Percentiles rank a stretch among this genome's conserved stretches.
Conservation (phyloP, 1,139 yeast genomes). For the Diutina pseudorugosa region DNA sequence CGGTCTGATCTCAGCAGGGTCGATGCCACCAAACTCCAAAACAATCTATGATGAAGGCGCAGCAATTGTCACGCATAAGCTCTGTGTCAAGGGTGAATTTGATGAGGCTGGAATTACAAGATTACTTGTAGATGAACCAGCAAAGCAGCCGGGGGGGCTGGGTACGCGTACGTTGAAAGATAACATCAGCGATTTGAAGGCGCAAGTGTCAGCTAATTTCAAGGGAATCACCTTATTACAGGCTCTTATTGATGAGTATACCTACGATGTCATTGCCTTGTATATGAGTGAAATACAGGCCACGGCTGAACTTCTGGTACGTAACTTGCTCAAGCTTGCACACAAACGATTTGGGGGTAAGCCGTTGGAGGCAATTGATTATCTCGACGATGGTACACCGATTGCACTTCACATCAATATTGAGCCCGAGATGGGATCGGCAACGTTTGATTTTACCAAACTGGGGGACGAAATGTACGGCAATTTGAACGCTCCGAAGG, state of each 20-base stretch:
- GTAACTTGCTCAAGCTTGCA: slow-evolving; percentile 28
- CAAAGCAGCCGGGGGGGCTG: slow-evolving; percentile 43
- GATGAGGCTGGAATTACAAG: slow-evolving; percentile 38
- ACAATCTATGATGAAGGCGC: slow-evolving; percentile 58
- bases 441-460: slow-evolving; percentile 46
- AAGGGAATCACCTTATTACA: slow-evolving; percentile 44
- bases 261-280: slow-evolving; percentile 36
- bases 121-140: slow-evolving; percentile 39
- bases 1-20: slow-evolving; percentile 56
- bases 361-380: slow-evolving; percentile 34
- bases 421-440: slow-evolving; percentile 30
- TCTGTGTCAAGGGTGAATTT: slow-evolving; percentile 36
- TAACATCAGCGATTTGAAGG: slow-evolving; percentile 51
- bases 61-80: slow-evolving; percentile 42
- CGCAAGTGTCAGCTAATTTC: slow-evolving; percentile 58
- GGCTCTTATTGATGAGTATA: slow-evolving; percentile 37
- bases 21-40: slow-evolving; percentile 52
- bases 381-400: slow-evolving; percentile 51
- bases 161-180: slow-evolving; percentile 50
- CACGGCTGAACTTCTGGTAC: slow-evolving; percentile 46
- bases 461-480: slow-evolving; percentile 52
- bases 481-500: slow-evolving; percentile 49
- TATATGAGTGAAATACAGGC: slow-evolving; percentile 53
- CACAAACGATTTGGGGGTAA: slow-evolving; percentile 21
- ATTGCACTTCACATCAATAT: slow-evolving; percentile 34